Percentiles rank a stretch among this genome's conserved stretches.
phyloP scores from a whole-genome alignment of 2,329 filamentous ascomycete species.

The Fusarium odoratissimum region DNA sequence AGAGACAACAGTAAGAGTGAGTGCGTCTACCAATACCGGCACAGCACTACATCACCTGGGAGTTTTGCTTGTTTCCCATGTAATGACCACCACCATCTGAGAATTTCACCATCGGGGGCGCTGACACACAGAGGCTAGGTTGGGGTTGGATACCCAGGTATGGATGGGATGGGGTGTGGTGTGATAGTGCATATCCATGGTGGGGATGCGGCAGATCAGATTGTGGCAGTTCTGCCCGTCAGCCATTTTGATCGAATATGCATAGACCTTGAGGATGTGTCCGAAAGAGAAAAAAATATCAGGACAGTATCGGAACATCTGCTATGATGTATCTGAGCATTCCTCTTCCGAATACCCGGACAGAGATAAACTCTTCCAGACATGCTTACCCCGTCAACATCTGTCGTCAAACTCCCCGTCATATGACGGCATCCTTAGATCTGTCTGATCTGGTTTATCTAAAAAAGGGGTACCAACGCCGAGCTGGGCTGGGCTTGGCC shows the following conservation, averaged over 20 bases:
- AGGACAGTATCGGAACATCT: not conserved
- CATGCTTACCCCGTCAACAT: not conserved
- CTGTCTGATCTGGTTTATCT: constrained; percentile 33
- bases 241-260: not conserved
- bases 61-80: constrained; percentile 29
- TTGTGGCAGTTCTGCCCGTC: constrained; percentile 28
- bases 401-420: constrained; percentile 35
- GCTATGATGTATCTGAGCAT: not conserved
- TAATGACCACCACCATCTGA: constrained; percentile 34
- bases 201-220: constrained; percentile 36
- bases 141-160: not conserved
- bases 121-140: constrained; percentile 21
- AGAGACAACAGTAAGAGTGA: constrained; percentile 26
- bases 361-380: not conserved
- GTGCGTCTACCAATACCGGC: constrained; percentile 5
- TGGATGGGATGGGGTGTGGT: constrained; percentile 3
- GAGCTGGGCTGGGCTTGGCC: constrained; percentile 5
- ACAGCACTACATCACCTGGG: constrained; percentile 24
- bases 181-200: constrained; percentile 15
- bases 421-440: constrained; percentile 40
- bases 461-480: constrained; percentile 28
- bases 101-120: constrained; percentile 30
- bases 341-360: not conserved
- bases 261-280: not conserved
- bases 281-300: not conserved